phyloP scores from a whole-genome alignment of 2,329 filamentous ascomycete species.

The Talaromyces sp. region DNA sequence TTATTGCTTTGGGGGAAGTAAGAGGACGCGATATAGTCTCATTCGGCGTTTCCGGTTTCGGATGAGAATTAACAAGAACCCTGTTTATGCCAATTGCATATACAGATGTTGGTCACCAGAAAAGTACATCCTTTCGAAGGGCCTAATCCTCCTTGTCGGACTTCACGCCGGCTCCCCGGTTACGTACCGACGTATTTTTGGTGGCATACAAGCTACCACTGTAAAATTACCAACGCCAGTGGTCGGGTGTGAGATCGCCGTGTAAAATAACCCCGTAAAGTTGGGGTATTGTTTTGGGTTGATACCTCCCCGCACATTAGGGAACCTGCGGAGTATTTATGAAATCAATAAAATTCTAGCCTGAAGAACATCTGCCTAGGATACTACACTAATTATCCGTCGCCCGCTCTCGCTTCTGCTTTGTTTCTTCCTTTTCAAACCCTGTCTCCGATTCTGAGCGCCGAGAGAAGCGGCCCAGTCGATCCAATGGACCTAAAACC shows the following conservation, averaged over 20 bases:
- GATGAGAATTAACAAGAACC: neutral
- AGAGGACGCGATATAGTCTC: neutral
- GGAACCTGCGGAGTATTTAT: neutral
- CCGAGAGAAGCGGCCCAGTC: neutral
- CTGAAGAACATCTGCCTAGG: neutral
- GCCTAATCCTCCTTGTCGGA: neutral
- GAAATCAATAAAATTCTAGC: neutral
- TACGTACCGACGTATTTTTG: neutral
- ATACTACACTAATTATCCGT: neutral
- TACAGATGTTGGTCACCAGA: neutral
- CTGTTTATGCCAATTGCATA: neutral
- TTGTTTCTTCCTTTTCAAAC: neutral
- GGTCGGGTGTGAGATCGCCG: neutral
- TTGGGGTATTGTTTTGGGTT: neutral
- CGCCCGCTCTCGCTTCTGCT: neutral
- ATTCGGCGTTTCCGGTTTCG: too few relatives aligned
- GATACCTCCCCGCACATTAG: neutral
- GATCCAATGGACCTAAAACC: neutral
- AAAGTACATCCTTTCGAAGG: neutral
- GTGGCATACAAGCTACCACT: neutral
- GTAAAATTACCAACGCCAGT: neutral
- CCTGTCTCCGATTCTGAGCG: neutral
- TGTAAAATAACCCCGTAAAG: neutral
- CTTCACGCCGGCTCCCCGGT: neutral
- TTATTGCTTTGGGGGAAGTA: neutral